Evolutionary conservation across 768 basidiomycete species (phyloP).

Genomic region (Gloeopeniophorella convolvens): DNA sequence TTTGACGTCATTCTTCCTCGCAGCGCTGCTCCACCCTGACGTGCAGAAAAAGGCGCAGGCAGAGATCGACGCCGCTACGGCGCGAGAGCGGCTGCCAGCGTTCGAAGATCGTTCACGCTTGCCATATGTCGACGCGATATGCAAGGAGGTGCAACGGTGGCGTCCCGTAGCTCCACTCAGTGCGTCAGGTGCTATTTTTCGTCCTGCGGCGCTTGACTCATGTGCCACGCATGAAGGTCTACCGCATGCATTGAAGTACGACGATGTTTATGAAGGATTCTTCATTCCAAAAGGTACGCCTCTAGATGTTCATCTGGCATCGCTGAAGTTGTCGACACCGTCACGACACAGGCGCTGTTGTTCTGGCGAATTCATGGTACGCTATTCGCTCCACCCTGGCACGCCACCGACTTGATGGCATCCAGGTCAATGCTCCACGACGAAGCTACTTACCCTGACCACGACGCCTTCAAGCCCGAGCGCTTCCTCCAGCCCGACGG

Average conservation of each 20-base stretch:
- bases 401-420: too few relatives aligned
- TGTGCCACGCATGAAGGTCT: not conserved
- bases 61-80: constrained; percentile 1
- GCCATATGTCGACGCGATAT: constrained; percentile 5
- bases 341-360: too few relatives aligned
- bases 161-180: not conserved
- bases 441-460: too few relatives aligned
- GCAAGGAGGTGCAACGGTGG: constrained; percentile 7
- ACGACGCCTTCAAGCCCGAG: too few relatives aligned
- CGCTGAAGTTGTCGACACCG: too few relatives aligned
- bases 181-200: too few relatives aligned
- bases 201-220: too few relatives aligned
- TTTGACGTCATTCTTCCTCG: constrained; percentile 1
- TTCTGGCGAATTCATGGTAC: too few relatives aligned
- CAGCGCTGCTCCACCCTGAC: not conserved
- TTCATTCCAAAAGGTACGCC: constrained; percentile 10
- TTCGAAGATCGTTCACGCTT: constrained; percentile 6
- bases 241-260: not conserved
- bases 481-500: too few relatives aligned
- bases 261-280: constrained; percentile 7
- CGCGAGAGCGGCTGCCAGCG: not conserved
- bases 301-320: too few relatives aligned
- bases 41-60: constrained; percentile 3
- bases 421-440: too few relatives aligned
- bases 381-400: too few relatives aligned